These are phyloP conservation scores for Heterobasidion parviporum DNA, from an alignment of 1,284 basidiomycete species.

Conservation along the genomic window DNA sequence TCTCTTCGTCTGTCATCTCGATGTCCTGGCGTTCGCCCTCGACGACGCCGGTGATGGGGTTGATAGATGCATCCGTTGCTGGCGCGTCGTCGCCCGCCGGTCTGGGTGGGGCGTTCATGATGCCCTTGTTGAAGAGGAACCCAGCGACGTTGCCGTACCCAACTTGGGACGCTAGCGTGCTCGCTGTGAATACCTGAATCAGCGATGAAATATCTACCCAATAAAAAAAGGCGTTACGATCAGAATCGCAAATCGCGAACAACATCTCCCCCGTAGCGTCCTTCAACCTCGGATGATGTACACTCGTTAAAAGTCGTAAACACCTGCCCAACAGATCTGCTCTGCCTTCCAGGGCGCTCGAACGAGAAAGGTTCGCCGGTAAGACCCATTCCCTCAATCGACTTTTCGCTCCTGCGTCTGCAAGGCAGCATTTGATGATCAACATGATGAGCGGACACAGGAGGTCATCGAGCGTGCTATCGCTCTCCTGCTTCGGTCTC, in stretches of 20 bases:
- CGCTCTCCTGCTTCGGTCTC: conserved; percentile 37
- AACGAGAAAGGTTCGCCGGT: conserved; percentile 73
- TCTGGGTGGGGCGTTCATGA: conserved; percentile 29
- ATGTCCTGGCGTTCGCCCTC: conserved; percentile 27
- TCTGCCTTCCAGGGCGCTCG: conserved; percentile 63
- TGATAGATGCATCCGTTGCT: conserved; percentile 41
- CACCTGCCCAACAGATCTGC: conserved; percentile 70
- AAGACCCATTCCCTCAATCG: conserved; percentile 60
- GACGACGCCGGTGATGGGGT: conserved; percentile 74
- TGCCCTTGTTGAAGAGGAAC: conserved; percentile 83
- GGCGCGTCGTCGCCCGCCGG: conserved; percentile 25
- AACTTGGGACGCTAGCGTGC: conserved; percentile 61
- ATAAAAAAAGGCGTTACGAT: conserved; percentile 45
- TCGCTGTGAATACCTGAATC: conserved; percentile 33
- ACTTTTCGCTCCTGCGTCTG: conserved; percentile 46
- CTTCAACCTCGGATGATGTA: conserved; percentile 66
- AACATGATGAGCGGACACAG: conserved; percentile 71
- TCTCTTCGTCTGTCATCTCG: conserved; percentile 88
- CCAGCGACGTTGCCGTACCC: conserved; percentile 93
- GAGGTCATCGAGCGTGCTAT: conserved; percentile 63
- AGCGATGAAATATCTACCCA: neutral
- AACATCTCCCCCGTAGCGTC: conserved; percentile 80
- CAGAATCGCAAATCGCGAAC: conserved; percentile 70
- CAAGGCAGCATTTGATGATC: conserved; percentile 59
- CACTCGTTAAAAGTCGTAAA: conserved; percentile 67